Evolutionary conservation across 306 rosid species (phyloP), one percentile per base, ranked within the genome.

Genomic region (Cicer cuneatum): DNA sequence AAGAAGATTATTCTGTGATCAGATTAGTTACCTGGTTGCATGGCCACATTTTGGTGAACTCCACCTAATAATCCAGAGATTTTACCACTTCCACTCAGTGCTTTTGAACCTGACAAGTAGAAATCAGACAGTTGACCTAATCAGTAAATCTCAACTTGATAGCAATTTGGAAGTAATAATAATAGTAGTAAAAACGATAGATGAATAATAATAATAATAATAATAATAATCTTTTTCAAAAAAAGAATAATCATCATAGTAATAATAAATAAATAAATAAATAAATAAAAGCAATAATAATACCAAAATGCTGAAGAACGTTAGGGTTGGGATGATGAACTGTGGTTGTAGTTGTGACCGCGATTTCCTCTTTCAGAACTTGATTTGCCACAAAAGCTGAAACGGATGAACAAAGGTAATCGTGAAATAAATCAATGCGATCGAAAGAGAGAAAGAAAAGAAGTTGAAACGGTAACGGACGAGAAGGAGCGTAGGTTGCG

Each of bases 11-110:
- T 8, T 52, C 2, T 52, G 29, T 53, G 13, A 53, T 78, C 61
- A 79, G 62, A 71, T 41, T 53, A 54, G 18, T 77, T 78, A 90
- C 97, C 95, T 84, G 85, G 85, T 67, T 83, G 90, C 78, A 53
- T 79, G 56, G 80, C 75, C 76, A 69, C 58, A 69, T 79, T 69
- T 52, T 68, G 89, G 1, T 78, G 48, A 82, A 81, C 77, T 43
- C 92, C 89, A 62, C 81, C 74, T 46, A 48, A 80, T 61, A 78
- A 69, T 19, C 52, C 70, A 66, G 90, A 84, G 65, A 75, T 70
- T 24, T 86, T 84, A 59, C 57, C 81, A 15, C 11, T 83, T 63
- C 33, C 80, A 15, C 43, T 64, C 49, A 11, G 48, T 12, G 72
- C 82, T 83, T 79, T 83, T 61, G 75, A 78, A 78, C 72, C 87